Percentiles rank a stretch among this genome's conserved stretches.
Conservation (phyloP, 106 monocot species). For the Narthecium ossifragum region DNA sequence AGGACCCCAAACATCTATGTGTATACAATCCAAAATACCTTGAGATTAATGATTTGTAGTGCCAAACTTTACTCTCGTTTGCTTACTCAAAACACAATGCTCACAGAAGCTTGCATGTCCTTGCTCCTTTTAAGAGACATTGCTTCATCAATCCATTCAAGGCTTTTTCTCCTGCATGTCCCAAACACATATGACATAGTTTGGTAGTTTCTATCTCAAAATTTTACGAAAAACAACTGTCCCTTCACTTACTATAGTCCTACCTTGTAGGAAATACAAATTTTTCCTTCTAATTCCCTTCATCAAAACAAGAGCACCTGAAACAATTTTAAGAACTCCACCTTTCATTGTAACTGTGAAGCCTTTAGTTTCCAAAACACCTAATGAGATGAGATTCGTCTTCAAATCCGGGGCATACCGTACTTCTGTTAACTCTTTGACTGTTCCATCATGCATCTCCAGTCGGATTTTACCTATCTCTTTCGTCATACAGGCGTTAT, state of each 20-base stretch:
- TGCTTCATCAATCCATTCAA: neutral
- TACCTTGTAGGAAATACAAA: neutral
- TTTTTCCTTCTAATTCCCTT: neutral
- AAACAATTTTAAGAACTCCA: neutral
- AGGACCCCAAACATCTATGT: conserved; percentile 13
- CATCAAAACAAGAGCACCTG: neutral
- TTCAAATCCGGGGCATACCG: neutral
- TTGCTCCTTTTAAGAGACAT: neutral
- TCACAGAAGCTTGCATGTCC: conserved; percentile 2
- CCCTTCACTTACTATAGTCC: neutral
- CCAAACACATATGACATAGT: neutral
- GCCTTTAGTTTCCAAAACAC: neutral
- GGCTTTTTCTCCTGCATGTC: neutral
- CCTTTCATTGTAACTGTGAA: neutral
- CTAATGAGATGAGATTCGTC: conserved; percentile 1
- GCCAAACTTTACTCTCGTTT: neutral
- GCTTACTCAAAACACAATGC: conserved; percentile 9
- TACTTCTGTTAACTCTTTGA: neutral
- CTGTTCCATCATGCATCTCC: neutral
- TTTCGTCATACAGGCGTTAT: neutral
- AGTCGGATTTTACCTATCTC: neutral
- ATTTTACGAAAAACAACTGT: neutral
- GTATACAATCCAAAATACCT: conserved; percentile 10
- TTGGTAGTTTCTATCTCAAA: neutral
- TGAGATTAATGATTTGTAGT: neutral